Evolutionary conservation across 176 grass and related monocot species (phyloP).

Genomic region (Rhynchospora pubera): DNA sequence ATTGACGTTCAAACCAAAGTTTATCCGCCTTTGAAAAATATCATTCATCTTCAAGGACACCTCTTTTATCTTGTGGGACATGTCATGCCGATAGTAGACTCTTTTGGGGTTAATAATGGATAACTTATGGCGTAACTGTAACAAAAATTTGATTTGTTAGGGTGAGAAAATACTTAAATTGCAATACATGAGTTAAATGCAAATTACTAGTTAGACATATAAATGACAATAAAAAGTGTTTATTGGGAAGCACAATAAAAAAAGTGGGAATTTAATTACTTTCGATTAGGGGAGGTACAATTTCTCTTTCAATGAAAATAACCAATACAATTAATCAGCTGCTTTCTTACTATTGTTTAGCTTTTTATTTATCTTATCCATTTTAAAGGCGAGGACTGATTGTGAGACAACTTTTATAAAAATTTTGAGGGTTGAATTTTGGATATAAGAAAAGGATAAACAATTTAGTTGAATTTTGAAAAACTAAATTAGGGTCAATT

Average conservation of each 20-base stretch:
- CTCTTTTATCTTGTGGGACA: not conserved
- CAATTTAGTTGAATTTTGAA: no score
- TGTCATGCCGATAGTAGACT: not conserved
- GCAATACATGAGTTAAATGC: not conserved
- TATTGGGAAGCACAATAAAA: not conserved
- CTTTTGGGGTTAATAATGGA: not conserved
- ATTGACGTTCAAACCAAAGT: not conserved
- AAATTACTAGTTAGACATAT: not conserved
- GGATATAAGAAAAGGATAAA: no score
- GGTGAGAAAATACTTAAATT: not conserved
- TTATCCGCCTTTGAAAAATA: not conserved
- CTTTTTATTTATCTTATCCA: no score
- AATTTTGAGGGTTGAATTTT: no score
- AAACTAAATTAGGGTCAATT: no score
- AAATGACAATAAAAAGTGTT: not conserved
- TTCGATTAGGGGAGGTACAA: no score
- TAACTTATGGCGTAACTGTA: not conserved
- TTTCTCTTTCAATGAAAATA: no score
- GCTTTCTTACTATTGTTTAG: no score
- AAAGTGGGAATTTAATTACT: no score
- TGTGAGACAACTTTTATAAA: no score
- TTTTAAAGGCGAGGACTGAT: no score
- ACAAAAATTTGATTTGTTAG: not conserved
- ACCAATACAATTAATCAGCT: no score
- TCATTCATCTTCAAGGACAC: not conserved